Evolutionary conservation across 176 grass and related monocot genomes (phyloP).

Genomic region (Neostapfia colusana): DNA sequence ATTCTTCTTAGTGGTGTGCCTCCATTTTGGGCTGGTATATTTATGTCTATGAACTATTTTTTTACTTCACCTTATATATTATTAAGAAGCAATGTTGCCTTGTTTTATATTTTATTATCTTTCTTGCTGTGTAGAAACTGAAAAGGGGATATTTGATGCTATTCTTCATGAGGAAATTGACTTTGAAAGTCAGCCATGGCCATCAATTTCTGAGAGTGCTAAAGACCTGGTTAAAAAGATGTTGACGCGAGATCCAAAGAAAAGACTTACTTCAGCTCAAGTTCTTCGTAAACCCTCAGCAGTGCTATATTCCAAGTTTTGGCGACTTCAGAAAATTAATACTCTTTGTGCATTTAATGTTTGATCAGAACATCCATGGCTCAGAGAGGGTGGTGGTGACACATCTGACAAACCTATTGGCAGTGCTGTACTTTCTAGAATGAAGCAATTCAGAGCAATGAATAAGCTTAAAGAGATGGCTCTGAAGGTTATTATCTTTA

Average conservation of each 20-base stretch:
- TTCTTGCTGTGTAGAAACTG: slow-evolving; percentile 68
- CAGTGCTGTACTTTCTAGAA: slow-evolving; percentile 96
- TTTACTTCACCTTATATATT: slow-evolving; percentile 9
- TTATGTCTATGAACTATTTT: slow-evolving; percentile 17
- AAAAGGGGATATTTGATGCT: slow-evolving; percentile 94
- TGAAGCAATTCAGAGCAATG: slow-evolving; percentile 99
- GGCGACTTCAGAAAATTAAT: slow-evolving; percentile 20
- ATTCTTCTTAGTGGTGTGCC: slow-evolving; percentile 98
- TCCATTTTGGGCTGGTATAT: slow-evolving; percentile 96
- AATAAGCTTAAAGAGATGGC: slow-evolving; percentile 99
- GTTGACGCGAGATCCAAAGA: slow-evolving; percentile 90
- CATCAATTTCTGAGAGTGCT: slow-evolving; percentile 81
- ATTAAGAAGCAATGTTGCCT: slow-evolving; percentile 25
- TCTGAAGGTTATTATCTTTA: slow-evolving; percentile 65
- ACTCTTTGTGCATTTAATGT: slow-evolving; percentile 31
- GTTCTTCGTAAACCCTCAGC: slow-evolving; percentile 69
- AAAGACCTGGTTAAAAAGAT: slow-evolving; percentile 94
- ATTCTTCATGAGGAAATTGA: slow-evolving; percentile 82
- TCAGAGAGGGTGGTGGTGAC: slow-evolving; percentile 71
- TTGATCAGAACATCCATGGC: slow-evolving; percentile 89
- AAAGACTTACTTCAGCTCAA: slow-evolving; percentile 87
- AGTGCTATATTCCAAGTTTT: slow-evolving; percentile 22
- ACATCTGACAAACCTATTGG: slow-evolving; percentile 97
- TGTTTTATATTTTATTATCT: slow-evolving; percentile 31
- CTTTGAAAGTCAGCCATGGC: slow-evolving; percentile 89